Evolutionary conservation across 2,329 filamentous ascomycete species (phyloP).

Genomic region (Xenoacremonium recifei): DNA sequence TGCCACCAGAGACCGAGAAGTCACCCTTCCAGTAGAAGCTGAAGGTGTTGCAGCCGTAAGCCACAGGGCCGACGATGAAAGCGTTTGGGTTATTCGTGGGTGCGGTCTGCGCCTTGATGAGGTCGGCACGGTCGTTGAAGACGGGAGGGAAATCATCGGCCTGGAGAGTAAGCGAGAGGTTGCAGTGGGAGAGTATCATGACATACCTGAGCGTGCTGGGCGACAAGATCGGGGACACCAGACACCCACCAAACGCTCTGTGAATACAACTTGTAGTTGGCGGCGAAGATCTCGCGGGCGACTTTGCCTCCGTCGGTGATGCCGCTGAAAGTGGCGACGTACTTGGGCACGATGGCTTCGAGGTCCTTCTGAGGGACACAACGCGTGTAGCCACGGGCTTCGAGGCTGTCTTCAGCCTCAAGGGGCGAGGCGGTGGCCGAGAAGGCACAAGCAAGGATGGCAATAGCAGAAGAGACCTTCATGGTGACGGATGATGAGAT

Average conservation of each 20-base stretch:
- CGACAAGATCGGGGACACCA: neutral
- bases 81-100: conserved; percentile 9
- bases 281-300: conserved; percentile 11
- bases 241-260: conserved; percentile 19
- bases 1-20: conserved; percentile 10
- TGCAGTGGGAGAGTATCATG: neutral
- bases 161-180: conserved; percentile 1
- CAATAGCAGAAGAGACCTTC: conserved; percentile 10
- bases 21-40: conserved; percentile 21
- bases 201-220: neutral
- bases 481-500: conserved; percentile 4
- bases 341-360: conserved; percentile 10
- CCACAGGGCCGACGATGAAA: conserved; percentile 15
- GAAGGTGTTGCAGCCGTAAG: conserved; percentile 21
- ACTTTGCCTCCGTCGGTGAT: conserved; percentile 15
- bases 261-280: conserved; percentile 15
- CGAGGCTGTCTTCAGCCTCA: neutral
- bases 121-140: conserved; percentile 9
- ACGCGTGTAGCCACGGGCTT: neutral
- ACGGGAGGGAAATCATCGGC: conserved; percentile 19
- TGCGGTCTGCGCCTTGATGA: conserved; percentile 13
- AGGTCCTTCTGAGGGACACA: conserved; percentile 13
- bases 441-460: conserved; percentile 15
- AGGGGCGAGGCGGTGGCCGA: conserved; percentile 12
- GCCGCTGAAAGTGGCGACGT: conserved; percentile 15